Evolutionary conservation across 1,284 basidiomycete species (phyloP), one percentile per base, ranked within the genome.

Genomic region (Golubevia sp.): DNA sequence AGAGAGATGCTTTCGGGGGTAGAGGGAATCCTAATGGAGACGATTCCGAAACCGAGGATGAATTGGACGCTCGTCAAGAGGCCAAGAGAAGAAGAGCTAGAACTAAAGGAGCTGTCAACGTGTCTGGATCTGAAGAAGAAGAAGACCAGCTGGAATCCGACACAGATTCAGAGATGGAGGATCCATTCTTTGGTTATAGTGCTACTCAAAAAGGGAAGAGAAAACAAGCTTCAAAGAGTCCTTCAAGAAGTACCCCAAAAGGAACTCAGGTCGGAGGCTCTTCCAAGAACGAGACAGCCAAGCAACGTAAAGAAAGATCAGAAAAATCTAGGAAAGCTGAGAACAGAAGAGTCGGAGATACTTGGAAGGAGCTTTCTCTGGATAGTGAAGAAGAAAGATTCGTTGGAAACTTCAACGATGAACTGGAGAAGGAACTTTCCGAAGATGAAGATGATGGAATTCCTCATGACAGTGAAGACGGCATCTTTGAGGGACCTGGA

Each of bases 111-210:
- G 38, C 13, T 13, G 38, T 44, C 18, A 8, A 44, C 11, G 38
- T 44, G 11, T 44, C 52, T n/a, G 50, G 20, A 21, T 26, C 8
- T 21, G 59, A 61, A 48, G 58, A 55, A 23, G 23, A 44, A 38
- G 20, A 23, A 6, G 59, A 61, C 27, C 61, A 64, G 15, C 58
- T 58, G 5, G 64, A 64, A 30, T 56, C 55, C 15, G 56, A 48
- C 8, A 61, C 59, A 4, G 64, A 66, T 8, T 62, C 59, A 6
- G 64, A 53, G 51, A 24, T 11, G 25, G 51, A 70, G 15, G 64
- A 63, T n/a, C n/a, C n/a, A n/a, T n/a, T n/a, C n/a, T n/a, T n/a
- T n/a, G n/a, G n/a, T n/a, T n/a, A n/a, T n/a, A n/a, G n/a, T n/a
- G n/a, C n/a, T n/a, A n/a, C n/a, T n/a, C n/a, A n/a, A n/a, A 44